These are phyloP conservation scores for Penicillium freii DNA, from an alignment of 2,329 filamentous ascomycete species.

Conservation along the genomic window DNA sequence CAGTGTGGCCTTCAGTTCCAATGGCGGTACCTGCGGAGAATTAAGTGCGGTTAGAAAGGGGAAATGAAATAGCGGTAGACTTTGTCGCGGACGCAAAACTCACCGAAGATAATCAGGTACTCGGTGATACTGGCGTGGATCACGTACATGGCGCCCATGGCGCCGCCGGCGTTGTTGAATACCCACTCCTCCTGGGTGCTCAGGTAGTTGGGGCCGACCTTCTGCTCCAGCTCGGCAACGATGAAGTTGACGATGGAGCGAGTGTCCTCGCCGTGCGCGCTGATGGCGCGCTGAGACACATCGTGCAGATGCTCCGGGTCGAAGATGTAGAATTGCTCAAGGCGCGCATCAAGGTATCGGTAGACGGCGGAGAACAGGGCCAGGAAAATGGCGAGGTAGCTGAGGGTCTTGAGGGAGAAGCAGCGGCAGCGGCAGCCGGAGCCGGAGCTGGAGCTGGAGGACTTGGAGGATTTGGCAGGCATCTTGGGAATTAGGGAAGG, in stretches of 20 bases:
- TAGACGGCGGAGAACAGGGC: slow-evolving; percentile 39
- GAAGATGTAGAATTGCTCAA: slow-evolving; percentile 69
- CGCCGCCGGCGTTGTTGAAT: slow-evolving; percentile 87
- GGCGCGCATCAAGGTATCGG: slow-evolving; percentile 38
- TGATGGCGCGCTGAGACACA: slow-evolving; percentile 64
- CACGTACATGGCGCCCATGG: slow-evolving; percentile 89
- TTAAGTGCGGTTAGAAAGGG: neutral
- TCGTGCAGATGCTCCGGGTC: slow-evolving; percentile 65
- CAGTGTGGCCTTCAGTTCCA: slow-evolving; percentile 83
- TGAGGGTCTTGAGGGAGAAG: slow-evolving; percentile 32
- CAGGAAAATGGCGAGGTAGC: slow-evolving; percentile 35
- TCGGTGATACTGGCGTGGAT: slow-evolving; percentile 89
- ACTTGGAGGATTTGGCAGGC: slow-evolving; percentile 27
- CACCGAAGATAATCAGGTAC: slow-evolving; percentile 83
- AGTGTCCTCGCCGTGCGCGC: slow-evolving; percentile 72
- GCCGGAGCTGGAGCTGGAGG: slow-evolving; percentile 17
- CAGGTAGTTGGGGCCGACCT: slow-evolving; percentile 51
- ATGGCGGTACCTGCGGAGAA: slow-evolving; percentile 34
- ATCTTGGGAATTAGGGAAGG: slow-evolving; percentile 14
- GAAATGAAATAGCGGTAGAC: neutral
- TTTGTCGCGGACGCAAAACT: neutral
- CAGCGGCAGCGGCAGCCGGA: slow-evolving; percentile 25
- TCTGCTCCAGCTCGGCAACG: slow-evolving; percentile 62
- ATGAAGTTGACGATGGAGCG: slow-evolving; percentile 66
- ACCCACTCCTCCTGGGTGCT: slow-evolving; percentile 79